These are phyloP conservation scores for Plasmodium gonderi DNA, from an alignment of 169 alveolate species.

Conservation along the genomic window DNA sequence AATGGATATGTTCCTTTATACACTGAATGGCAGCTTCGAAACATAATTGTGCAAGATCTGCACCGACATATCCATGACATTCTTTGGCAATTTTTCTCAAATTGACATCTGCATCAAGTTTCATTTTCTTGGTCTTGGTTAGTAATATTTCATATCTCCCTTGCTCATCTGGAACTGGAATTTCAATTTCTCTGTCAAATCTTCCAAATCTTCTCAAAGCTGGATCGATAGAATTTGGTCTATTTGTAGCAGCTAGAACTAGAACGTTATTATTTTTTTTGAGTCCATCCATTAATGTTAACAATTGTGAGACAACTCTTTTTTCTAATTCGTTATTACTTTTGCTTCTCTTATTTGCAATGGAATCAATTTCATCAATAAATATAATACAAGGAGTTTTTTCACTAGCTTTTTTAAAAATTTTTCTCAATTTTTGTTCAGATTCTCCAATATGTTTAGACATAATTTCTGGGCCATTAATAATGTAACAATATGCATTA, in stretches of 20 bases:
- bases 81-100: slow-evolving; percentile 90
- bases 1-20: slow-evolving; percentile 78
- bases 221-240: slow-evolving; percentile 91
- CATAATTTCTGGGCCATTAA: slow-evolving; percentile 87
- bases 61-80: slow-evolving; percentile 95
- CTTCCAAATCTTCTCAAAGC: slow-evolving; percentile 91
- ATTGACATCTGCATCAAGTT: slow-evolving; percentile 87
- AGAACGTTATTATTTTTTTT: slow-evolving; percentile 82
- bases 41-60: slow-evolving; percentile 91
- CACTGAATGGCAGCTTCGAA: slow-evolving; percentile 92
- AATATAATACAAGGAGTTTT: slow-evolving; percentile 88
- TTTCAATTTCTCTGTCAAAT: slow-evolving; percentile 90
- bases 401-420: slow-evolving; percentile 85
- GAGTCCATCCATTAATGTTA: slow-evolving; percentile 91
- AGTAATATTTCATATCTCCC: slow-evolving; percentile 91
- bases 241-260: slow-evolving; percentile 95
- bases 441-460: slow-evolving; percentile 90
- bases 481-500: slow-evolving; percentile 82
- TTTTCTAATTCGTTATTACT: slow-evolving; percentile 84
- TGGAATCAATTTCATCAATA: slow-evolving; percentile 94
- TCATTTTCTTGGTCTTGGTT: slow-evolving; percentile 90
- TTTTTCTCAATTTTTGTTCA: slow-evolving; percentile 88
- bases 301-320: slow-evolving; percentile 88
- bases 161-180: slow-evolving; percentile 90
- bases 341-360: slow-evolving; percentile 91